Percentiles rank a stretch among this genome's conserved stretches.
These are phyloP conservation scores for Scutellaria minor DNA, from an alignment of 257 asterid species.

Conservation along the genomic window DNA sequence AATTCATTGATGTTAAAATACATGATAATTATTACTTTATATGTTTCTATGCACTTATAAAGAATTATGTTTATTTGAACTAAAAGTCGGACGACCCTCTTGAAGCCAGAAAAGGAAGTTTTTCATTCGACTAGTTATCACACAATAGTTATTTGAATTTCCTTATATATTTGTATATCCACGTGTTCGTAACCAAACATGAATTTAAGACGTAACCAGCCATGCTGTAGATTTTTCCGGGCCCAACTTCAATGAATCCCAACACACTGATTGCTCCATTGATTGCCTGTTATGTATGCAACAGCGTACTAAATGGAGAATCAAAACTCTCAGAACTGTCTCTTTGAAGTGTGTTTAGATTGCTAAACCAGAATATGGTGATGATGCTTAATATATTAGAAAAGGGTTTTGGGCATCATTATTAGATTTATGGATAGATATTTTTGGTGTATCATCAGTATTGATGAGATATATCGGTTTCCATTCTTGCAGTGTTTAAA, in stretches of 20 bases:
- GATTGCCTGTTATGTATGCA: background rate
- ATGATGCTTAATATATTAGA: too few species aligned
- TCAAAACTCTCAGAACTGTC: background rate
- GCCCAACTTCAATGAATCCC: background rate
- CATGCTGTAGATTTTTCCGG: background rate
- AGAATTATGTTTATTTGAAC: background rate
- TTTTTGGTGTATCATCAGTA: too few species aligned
- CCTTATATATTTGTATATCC: background rate
- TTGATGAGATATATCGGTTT: slow-evolving; percentile 2
- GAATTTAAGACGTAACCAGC: background rate
- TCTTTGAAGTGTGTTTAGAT: background rate
- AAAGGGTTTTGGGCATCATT: too few species aligned
- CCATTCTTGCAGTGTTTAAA: slow-evolving; percentile 63
- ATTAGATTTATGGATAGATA: too few species aligned
- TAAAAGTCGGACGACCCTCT: background rate
- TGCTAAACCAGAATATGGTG: background rate
- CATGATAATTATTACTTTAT: background rate
- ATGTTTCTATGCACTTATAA: background rate
- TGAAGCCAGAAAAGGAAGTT: background rate
- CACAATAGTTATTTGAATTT: background rate
- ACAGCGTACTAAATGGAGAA: background rate
- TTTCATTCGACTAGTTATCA: background rate
- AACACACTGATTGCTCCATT: background rate
- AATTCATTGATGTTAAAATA: slow-evolving; percentile 1
- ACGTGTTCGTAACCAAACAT: background rate